These are phyloP conservation scores for Eucalyptus camaldulensis DNA, from an alignment of 345 rosid genomes.

Conservation along the genomic window DNA sequence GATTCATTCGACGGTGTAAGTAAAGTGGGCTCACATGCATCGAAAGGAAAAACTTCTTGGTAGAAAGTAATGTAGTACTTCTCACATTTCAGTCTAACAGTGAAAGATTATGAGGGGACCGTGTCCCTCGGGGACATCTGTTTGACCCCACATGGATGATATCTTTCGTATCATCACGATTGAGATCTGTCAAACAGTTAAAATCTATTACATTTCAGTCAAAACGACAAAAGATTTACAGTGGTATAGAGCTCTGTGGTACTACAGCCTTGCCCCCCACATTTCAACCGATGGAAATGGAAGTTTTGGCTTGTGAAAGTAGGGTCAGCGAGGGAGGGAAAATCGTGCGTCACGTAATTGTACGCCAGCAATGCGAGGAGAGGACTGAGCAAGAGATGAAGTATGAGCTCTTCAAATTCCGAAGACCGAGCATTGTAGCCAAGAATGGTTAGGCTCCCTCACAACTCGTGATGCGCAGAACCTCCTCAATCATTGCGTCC, in stretches of 20 bases:
- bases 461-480: neutral
- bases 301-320: neutral
- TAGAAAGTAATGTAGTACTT: neutral
- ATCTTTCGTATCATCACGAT: neutral
- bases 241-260: neutral
- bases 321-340: neutral
- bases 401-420: neutral
- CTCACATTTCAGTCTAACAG: neutral
- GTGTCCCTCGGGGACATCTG: neutral
- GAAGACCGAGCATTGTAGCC: neutral
- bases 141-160: neutral
- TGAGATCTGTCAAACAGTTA: neutral
- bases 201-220: neutral
- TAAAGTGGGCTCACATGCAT: neutral
- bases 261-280: neutral
- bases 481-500: neutral
- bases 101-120: neutral
- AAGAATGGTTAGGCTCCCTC: neutral
- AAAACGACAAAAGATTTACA: neutral
- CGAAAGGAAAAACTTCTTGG: neutral
- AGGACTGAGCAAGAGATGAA: neutral
- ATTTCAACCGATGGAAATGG: neutral
- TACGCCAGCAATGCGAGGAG: neutral
- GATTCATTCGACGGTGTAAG: neutral
- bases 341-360: neutral